Base-by-base conservation (phyloP, 495 filamentous ascomycete genomes). In the Sphaerosporella brunnea region DNA sequence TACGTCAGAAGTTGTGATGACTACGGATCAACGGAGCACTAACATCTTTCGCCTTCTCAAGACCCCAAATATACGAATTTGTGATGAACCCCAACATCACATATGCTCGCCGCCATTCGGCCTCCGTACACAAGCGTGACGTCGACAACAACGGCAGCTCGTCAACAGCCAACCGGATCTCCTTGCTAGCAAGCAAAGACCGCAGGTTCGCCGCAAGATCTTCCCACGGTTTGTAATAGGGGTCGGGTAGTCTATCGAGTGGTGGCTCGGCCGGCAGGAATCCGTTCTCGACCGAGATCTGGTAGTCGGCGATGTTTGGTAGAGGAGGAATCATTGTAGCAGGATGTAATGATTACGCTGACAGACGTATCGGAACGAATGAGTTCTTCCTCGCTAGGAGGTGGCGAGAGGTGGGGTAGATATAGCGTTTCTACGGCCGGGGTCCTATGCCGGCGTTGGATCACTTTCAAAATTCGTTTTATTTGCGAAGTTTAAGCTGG, bases 141-240 rank as follows among this genome's bases (percentile, higher is more conserved):
- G 84, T 90, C 38, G 79, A 82, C 47, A 96, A 73, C 35, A 92
- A 64, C 2, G 90, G 84, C 45, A 96, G 73, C 23, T 68, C 67
- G 49, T 93, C 79, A 36, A 95, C 70, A 45, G 81, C 73, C 23
- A 73, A 70, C 20, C 84, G 75, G 48, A 96, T 64, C 51, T 84
- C 73, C 65, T 77, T 84, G 66, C 77, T 90, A 50, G 90, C 69
- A 36, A 95, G 74, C 51, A 99, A 68, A 7, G 74, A 72, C 64
- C 93, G 90, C n/a, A 99, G 64, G 58, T 94, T 93, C 30, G 74
- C 69, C 18, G 76, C 73, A 23, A 94, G 71, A 48, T 74, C 69
- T 65, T 99, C 90, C 90, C 90, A 99, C 54, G 82, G 80, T 54
- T 77, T 73, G 64, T 95, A 99, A 69, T 94, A 96, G 0, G 78